These are phyloP conservation scores for Suhomyces panamericanus DNA, from an alignment of 1,139 yeast genomes.

Conservation along the genomic window DNA sequence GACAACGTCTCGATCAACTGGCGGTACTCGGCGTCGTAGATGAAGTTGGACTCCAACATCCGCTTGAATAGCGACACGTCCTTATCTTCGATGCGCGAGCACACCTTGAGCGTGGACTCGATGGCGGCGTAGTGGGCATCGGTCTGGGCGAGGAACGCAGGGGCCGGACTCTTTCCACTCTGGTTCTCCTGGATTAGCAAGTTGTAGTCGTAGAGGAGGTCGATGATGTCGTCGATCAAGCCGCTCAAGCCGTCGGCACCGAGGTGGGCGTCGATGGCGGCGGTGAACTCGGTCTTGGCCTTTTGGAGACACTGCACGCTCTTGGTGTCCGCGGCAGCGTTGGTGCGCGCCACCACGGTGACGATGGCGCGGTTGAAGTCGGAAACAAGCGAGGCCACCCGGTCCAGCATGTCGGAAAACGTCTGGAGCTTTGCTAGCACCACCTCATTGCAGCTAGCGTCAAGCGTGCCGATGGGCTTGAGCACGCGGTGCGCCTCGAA, in stretches of 20 bases:
- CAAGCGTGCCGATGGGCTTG: conserved; percentile 9
- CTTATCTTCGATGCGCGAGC: conserved; percentile 8
- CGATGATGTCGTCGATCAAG: conserved; percentile 17
- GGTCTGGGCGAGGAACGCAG: conserved; percentile 3
- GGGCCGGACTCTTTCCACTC: conserved; percentile 4
- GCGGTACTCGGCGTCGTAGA: conserved; percentile 8
- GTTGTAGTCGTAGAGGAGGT: conserved; percentile 20
- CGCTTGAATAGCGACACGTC: conserved; percentile 11
- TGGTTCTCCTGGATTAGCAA: conserved; percentile 14
- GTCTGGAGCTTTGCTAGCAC: conserved; percentile 6
- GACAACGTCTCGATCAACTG: conserved; percentile 7
- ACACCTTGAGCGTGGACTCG: conserved; percentile 11
- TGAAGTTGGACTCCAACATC: conserved; percentile 12
- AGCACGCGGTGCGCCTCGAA: conserved; percentile 11
- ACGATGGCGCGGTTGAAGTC: conserved; percentile 15
- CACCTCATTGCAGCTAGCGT: conserved; percentile 4
- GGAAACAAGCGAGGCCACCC: conserved; percentile 10
- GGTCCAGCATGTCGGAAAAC: conserved; percentile 8
- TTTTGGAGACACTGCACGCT: conserved; percentile 10
- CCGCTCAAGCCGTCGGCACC: conserved; percentile 16
- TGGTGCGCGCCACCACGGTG: conserved; percentile 4
- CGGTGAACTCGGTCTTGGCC: conserved; percentile 13
- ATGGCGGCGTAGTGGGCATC: conserved; percentile 9
- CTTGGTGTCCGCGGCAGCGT: conserved; percentile 3
- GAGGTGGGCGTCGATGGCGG: conserved; percentile 14